These are phyloP conservation scores for Aspergillus cavernicola DNA, from an alignment of 495 filamentous ascomycete genomes.

Conservation along the genomic window DNA sequence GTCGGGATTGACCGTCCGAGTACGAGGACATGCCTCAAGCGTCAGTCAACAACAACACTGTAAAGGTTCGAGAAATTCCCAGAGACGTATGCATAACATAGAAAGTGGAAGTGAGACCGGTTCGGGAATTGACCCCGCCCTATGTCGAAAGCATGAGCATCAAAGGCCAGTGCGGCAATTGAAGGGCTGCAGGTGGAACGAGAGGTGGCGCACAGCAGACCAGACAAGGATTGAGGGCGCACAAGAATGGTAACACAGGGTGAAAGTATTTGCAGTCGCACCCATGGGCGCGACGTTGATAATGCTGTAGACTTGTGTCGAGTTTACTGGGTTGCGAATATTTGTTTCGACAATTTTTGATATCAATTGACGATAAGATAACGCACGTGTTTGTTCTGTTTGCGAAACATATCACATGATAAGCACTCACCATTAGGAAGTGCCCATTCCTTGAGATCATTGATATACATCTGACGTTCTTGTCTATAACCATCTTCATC, in stretches of 20 bases:
- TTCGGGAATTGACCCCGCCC: not conserved
- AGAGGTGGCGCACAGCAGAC: not conserved
- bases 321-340: not conserved
- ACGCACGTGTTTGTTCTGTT: not conserved
- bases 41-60: not conserved
- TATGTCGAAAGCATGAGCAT: not conserved
- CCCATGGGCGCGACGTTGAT: not conserved
- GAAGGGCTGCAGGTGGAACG: not conserved
- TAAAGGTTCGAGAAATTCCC: not conserved
- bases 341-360: not conserved
- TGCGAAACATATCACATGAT: not conserved
- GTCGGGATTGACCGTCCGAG: conserved; percentile 22
- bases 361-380: conserved; percentile 2
- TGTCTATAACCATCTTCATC: not conserved
- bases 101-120: not conserved
- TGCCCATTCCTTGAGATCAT: not conserved
- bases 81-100: not conserved
- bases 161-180: not conserved
- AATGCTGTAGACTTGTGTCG: not conserved
- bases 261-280: not conserved
- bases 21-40: conserved; percentile 34
- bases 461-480: not conserved
- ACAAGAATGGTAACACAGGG: too few relatives aligned
- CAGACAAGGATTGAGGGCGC: too few relatives aligned
- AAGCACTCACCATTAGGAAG: too few relatives aligned